Conservation (phyloP, 78 protist genomes). For the Dictyostelium capitatum region DNA sequence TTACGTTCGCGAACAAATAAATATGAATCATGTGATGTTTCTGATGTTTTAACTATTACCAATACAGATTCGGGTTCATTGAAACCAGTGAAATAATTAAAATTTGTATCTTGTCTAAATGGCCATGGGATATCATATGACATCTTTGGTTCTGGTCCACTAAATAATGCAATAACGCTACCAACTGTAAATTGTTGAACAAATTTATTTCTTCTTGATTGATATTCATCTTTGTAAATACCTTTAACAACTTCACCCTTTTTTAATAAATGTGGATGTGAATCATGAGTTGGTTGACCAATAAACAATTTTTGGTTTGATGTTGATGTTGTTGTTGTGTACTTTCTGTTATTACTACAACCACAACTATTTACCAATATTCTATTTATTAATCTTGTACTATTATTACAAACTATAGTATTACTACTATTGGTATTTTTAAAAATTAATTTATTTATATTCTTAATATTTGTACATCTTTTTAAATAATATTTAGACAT, state of each 20-base stretch:
- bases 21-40: neutral
- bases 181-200: constrained; percentile 9
- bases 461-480: no score
- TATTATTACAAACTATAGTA: no score
- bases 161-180: neutral
- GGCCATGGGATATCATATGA: constrained; percentile 82
- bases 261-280: constrained; percentile 85
- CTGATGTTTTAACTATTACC: constrained; percentile 51
- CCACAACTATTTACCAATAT: no score
- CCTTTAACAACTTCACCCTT: constrained; percentile 61
- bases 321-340: no score
- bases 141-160: constrained; percentile 78
- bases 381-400: no score
- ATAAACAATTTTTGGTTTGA: constrained; percentile 18
- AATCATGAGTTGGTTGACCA: constrained; percentile 80
- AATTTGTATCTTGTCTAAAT: constrained; percentile 84
- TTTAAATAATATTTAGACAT: no score
- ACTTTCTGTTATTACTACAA: no score
- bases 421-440: no score
- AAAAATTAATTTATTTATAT: no score
- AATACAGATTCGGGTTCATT: constrained; percentile 86
- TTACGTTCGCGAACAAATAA: constrained; percentile 53
- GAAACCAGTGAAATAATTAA: constrained; percentile 88
- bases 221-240: constrained; percentile 45
- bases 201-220: constrained; percentile 53